Evolutionary conservation across 805 yeast species (phyloP).

Genomic region (Saccharomyces kudriavzevii): DNA sequence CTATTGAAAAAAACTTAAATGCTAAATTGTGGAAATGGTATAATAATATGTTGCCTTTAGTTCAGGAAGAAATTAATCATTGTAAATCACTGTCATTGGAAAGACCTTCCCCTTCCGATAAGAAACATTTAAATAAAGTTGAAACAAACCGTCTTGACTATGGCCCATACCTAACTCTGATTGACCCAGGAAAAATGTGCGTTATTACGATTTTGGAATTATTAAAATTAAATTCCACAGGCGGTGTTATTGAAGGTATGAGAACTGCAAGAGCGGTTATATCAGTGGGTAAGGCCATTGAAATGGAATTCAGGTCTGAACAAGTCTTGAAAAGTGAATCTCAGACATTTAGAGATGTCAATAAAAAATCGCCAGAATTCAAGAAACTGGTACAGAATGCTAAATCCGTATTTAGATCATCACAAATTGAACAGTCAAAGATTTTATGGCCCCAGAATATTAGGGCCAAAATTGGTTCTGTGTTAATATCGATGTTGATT

Average conservation of each 20-base stretch:
- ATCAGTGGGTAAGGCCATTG: conserved; percentile 76
- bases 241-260: conserved; percentile 74
- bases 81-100: conserved; percentile 39
- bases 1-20: conserved; percentile 54
- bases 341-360: conserved; percentile 45
- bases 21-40: conserved; percentile 82
- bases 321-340: conserved; percentile 50
- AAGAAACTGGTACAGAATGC: conserved; percentile 35
- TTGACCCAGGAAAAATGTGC: conserved; percentile 72
- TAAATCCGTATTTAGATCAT: conserved; percentile 31
- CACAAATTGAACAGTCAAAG: conserved; percentile 31
- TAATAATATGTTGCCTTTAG: conserved; percentile 57
- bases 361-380: conserved; percentile 39
- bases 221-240: conserved; percentile 62
- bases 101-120: neutral
- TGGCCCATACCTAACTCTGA: conserved; percentile 70
- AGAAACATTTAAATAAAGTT: conserved; percentile 20
- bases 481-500: conserved; percentile 62
- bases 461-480: conserved; percentile 72
- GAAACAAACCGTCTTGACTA: conserved; percentile 42
- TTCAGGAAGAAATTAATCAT: conserved; percentile 55
- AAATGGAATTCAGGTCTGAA: conserved; percentile 73
- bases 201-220: conserved; percentile 80
- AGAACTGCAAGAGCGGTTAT: conserved; percentile 75
- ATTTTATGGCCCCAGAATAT: conserved; percentile 48